Conservation (phyloP, 352 stramenopile genomes). For the Globisporangium okanoganense region DNA sequence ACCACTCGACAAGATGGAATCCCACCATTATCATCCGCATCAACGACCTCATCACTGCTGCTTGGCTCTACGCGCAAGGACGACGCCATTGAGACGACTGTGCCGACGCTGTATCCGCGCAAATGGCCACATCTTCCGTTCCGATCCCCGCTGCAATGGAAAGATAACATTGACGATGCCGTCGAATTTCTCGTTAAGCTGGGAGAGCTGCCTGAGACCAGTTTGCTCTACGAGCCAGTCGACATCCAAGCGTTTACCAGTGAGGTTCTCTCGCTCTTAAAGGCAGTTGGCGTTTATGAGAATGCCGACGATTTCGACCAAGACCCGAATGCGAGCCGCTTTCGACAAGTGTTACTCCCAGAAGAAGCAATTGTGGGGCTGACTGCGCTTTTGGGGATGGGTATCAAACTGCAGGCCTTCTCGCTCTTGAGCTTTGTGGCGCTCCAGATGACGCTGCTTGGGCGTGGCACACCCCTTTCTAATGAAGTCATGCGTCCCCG, state of each 20-base stretch:
- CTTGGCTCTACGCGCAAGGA: constrained; percentile 28
- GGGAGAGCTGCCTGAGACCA: constrained; percentile 44
- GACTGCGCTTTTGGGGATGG: constrained; percentile 41
- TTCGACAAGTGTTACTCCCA: constrained; percentile 11
- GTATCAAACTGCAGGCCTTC: constrained; percentile 63
- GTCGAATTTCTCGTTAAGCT: constrained; percentile 50
- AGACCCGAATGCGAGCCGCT: background rate
- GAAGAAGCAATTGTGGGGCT: constrained; percentile 29
- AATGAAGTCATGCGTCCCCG: constrained; percentile 12
- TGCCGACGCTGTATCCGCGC: constrained; percentile 41
- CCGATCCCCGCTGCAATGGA: constrained; percentile 49
- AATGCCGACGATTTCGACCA: constrained; percentile 6
- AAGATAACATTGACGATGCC: constrained; percentile 25
- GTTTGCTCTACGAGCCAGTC: constrained; percentile 67
- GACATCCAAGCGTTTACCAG: constrained; percentile 36
- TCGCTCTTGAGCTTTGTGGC: constrained; percentile 41
- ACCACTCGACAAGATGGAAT: background rate
- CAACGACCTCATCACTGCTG: constrained; percentile 11
- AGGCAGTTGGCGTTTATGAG: constrained; percentile 19
- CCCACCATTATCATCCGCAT: background rate
- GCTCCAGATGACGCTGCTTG: constrained; percentile 28
- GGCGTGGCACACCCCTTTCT: constrained; percentile 17
- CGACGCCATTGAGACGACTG: constrained; percentile 36
- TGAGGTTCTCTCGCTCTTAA: constrained; percentile 19
- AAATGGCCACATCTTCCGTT: constrained; percentile 73